These are phyloP conservation scores for Neospermospora avenae DNA, from an alignment of 2,329 filamentous ascomycete species.

Conservation along the genomic window DNA sequence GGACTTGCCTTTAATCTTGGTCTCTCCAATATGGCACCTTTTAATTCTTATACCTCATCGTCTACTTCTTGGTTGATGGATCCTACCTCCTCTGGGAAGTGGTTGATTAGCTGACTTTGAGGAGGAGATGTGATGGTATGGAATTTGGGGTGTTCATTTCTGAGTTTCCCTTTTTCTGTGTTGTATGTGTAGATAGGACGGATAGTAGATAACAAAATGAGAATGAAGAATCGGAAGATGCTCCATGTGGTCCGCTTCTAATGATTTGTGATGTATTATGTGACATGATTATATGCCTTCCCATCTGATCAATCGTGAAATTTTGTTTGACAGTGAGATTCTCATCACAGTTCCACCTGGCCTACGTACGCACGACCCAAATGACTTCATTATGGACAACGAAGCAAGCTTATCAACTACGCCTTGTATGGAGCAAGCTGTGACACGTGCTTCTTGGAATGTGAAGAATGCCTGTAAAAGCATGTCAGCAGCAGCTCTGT, in stretches of 20 bases:
- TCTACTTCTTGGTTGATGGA: conserved; percentile 19
- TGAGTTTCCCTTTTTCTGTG: conserved; percentile 2
- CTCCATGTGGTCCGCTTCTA: too few species aligned
- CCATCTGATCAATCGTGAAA: not conserved
- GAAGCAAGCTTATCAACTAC: too few species aligned
- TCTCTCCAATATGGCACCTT: not conserved
- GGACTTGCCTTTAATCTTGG: not conserved
- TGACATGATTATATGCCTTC: too few species aligned
- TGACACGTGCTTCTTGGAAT: too few species aligned
- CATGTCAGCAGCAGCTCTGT: too few species aligned
- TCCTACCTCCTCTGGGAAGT: conserved; percentile 10
- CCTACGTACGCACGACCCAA: too few species aligned
- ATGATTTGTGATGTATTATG: too few species aligned
- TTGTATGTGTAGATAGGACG: conserved; percentile 21
- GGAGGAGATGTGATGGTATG: conserved; percentile 8
- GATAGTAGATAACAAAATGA: conserved; percentile 4
- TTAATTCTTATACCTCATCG: not conserved
- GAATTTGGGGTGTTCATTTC: not conserved
- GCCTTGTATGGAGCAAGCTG: too few species aligned
- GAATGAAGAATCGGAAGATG: conserved; percentile 2
- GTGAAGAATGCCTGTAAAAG: too few species aligned
- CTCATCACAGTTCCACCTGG: too few species aligned
- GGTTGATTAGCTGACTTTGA: conserved; percentile 22
- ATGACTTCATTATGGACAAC: too few species aligned
- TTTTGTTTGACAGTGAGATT: too few species aligned